Base-by-base conservation (phyloP, 371 early-diverging fungal genomes). In the Antonospora locustae region DNA sequence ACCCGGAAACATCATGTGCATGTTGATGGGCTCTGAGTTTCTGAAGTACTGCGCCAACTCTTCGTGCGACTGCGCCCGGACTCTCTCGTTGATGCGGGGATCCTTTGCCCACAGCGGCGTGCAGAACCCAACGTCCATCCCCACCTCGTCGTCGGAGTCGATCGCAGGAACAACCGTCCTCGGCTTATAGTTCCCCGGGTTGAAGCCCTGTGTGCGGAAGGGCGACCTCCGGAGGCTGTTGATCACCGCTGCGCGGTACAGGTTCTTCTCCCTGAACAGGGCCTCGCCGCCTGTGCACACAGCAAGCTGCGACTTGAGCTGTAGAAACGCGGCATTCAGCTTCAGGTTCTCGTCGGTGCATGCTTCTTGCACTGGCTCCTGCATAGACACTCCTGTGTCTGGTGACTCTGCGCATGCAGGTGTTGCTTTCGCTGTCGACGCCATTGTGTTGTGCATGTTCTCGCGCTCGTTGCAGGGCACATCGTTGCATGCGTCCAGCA, bases 1-100 rank as follows among this genome's bases (percentile, higher is more conserved):
- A 44, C 56, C 38, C 24, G 55, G 55, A 50, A 62, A 62, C 17
- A 62, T 30, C 22, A 12, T n/a, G 25, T 44, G 51, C 5, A 62
- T 45, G 38, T 62, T 44, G 37, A 62, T 50, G 12, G 40, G 43
- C 24, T 49, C 22, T 16, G 32, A 28, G 23, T 38, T 39, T 25
- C 34, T 38, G 39, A 62, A 62, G 41, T 55, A 62, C 37, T 37
- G 50, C 27, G 50, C 51, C 5, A 62, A 19, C 7, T 16, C 37
- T 5, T 55, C 37, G 29, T 62, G 63, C 23, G 34, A 46, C 22
- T 62, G 63, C 22, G 24, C 50, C 7, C 40, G 29, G 14, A 55
- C 46, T 14, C 34, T 50, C 16, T 50, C 36, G 38, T 49, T 45
- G 19, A 62, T 29, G 12, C 45, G 32, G 9, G 24, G 22, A 32